Evolutionary conservation across 768 basidiomycete species (phyloP), one percentile per base, ranked within the genome.

Genomic region (Tylopilus felleus): DNA sequence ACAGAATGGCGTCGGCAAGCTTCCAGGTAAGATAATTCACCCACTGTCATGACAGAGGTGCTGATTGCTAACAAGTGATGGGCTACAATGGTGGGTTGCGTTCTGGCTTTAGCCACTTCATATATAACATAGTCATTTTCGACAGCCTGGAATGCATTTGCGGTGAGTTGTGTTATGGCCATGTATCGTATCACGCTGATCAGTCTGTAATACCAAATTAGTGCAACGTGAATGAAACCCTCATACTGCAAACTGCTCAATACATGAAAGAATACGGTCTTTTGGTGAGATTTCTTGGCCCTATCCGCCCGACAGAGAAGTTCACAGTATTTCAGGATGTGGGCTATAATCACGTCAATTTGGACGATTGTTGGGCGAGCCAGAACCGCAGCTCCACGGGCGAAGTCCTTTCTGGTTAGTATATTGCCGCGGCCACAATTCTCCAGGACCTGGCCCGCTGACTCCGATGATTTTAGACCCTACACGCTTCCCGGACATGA

Each of bases 71-170:
- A 51, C 46, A 47, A 69, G 69, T 57, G 7, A 71, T 69, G 68
- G 68, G 68, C 25, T 69, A 67, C 44, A 69, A 69, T 53, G 69
- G 68, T 69, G 22, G 25, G 63, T 50, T 8, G 41, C 12, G 3
- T 33, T 47, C 48, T 40, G 1, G 9, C 29, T n/a, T 43, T 36
- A 13, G 9, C 22, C 49, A 23, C 10, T 48, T 48, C 28, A 19
- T 7, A 47, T 19, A 33, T 57, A 38, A 66, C 53, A 13, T 21
- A 13, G 19, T 25, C 27, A 38, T 53, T 8, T 33, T 46, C 12
- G 50, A 23, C 42, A 85, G 84, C 84, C 5, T 86, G 85, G 85
- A 85, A 86, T 60, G 84, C 77, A 5, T 86, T 80, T 53, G 77
- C 78, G 60, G 83, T 84, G 57, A 33, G 75, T 59, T n/a, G 9